Evolutionary conservation across 345 rosid species (phyloP), one percentile per base, ranked within the genome.

Genomic region (Ailanthus altissimus): DNA sequence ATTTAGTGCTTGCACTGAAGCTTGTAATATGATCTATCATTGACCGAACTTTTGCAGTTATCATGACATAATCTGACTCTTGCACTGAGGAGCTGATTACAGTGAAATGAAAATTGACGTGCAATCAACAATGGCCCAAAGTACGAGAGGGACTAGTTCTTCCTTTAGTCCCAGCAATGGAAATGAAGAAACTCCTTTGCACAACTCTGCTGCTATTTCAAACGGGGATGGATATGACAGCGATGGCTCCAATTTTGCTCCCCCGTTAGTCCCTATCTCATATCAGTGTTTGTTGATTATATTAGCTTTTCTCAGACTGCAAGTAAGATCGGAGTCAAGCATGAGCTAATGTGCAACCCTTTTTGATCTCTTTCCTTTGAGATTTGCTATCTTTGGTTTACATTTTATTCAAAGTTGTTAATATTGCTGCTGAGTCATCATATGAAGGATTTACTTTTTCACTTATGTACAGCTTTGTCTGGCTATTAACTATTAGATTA

Each of bases 151-250:
- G 66, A 83, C 80, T 73, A 73, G 83, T 80, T 81, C 95, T 83
- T 87, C 93, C 20, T 88, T 86, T 56, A 75, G 85, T 84, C 88
- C 89, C 36, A 68, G 68, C 77, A 79, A 78, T 80, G 90, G 86
- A 25, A 80, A 82, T 53, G 91, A 80, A 7, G 89, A 83, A 49
- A 77, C 80, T 72, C 80, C 86, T 50, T 81, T 80, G 18, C 86
- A 82, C 69, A 73, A 76, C 63, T 79, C 88, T 57, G 81, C 86
- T 32, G 63, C 88, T 73, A 59, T 80, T 70, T 83, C 84, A 15
- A 91, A 90, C 73, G 93, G 88, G 54, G 93, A 91, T 71, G 97
- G 84, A 43, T 91, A 91, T 43, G 93, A 91, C 65, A 90, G 97
- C 67, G 93, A 91, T 75, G 87, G 92, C 84, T 85, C 90, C 84